Evolutionary conservation across 371 early-diverging fungal species (phyloP).

Genomic region (Gilbertella persicaria): DNA sequence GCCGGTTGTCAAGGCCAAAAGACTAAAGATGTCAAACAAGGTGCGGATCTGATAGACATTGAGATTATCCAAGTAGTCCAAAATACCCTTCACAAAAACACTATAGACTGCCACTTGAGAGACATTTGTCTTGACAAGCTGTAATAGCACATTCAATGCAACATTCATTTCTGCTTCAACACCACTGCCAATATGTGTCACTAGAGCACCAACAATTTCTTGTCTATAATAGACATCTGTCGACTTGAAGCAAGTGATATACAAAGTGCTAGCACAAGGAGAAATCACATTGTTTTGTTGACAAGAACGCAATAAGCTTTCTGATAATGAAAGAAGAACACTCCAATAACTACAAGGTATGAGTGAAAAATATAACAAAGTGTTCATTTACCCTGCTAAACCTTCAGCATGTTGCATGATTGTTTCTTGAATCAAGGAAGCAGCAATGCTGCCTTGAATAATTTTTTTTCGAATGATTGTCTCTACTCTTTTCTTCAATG

Average conservation of each 20-base stretch:
- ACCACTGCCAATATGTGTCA: slow-evolving; percentile 85
- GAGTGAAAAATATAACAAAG: not conserved
- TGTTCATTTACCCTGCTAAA: slow-evolving; percentile 40
- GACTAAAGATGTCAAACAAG: slow-evolving; percentile 73
- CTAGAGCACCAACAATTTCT: slow-evolving; percentile 76
- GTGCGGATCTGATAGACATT: slow-evolving; percentile 64
- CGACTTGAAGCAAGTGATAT: slow-evolving; percentile 53
- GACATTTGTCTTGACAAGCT: slow-evolving; percentile 55
- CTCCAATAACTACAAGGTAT: slow-evolving; percentile 63
- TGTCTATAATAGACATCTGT: slow-evolving; percentile 71
- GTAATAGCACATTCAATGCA: slow-evolving; percentile 60
- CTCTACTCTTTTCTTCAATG: slow-evolving; percentile 70
- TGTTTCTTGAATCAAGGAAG: slow-evolving; percentile 52
- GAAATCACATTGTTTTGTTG: slow-evolving; percentile 47
- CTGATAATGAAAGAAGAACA: slow-evolving; percentile 61
- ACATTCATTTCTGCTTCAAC: slow-evolving; percentile 68
- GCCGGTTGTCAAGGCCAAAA: slow-evolving; percentile 56
- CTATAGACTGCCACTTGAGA: slow-evolving; percentile 58
- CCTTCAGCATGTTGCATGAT: slow-evolving; percentile 55
- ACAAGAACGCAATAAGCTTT: slow-evolving; percentile 61
- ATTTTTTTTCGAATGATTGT: slow-evolving; percentile 59
- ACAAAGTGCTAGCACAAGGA: slow-evolving; percentile 52
- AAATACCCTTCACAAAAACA: slow-evolving; percentile 75
- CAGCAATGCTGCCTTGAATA: slow-evolving; percentile 49
- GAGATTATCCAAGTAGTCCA: slow-evolving; percentile 79